Evolutionary conservation across 2,329 filamentous ascomycete species (phyloP), one percentile per base, ranked within the genome.

Genomic region (Colletotrichum chrysophilum): DNA sequence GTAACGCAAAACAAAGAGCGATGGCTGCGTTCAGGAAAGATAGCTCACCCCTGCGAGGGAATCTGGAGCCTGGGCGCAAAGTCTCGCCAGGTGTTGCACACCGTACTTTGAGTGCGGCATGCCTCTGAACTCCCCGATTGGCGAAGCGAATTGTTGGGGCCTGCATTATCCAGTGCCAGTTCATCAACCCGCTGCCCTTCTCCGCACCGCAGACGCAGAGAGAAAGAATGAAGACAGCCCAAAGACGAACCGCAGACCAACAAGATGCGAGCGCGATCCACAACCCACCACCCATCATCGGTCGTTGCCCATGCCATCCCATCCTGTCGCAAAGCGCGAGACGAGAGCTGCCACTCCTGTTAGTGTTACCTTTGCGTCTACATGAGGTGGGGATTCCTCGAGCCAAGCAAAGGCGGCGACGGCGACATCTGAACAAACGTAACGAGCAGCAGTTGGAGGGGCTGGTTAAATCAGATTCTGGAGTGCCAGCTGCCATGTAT

Each of bases 1-100:
- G 73, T 75, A 75, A 73, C 73, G 64, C 73, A 75, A 73, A 75
- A 73, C 64, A 73, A 75, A 75, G 74, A 65, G 56, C 70, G 34
- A 65, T 36, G 30, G 74, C 70, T 73, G 74, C 74, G 65, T 73
- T 73, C 64, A 61, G 70, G 48, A 62, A 66, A 64, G 56, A 75
- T 58, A 64, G 70, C 64, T 75, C 32, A 75, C 65, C 74, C 70
- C 43, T 75, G 74, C 70, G 58, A 75, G 34, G 30, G 65, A 36
- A 60, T 69, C 70, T 75, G 64, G 64, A 73, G 70, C 66, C 70
- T 75, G 73, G 70, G 64, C 64, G 56, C 70, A 75, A 68, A 75
- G 58, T 75, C 74, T 75, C 65, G 70, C 56, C 69, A 75, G 70
- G 56, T 73, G 64, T 74, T 66, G 71, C 74, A 76, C 74, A 76